Percentiles rank a stretch among this genome's conserved stretches.
These are phyloP conservation scores for Pythium phragmitis DNA, from an alignment of 352 stramenopile species.

Conservation along the genomic window DNA sequence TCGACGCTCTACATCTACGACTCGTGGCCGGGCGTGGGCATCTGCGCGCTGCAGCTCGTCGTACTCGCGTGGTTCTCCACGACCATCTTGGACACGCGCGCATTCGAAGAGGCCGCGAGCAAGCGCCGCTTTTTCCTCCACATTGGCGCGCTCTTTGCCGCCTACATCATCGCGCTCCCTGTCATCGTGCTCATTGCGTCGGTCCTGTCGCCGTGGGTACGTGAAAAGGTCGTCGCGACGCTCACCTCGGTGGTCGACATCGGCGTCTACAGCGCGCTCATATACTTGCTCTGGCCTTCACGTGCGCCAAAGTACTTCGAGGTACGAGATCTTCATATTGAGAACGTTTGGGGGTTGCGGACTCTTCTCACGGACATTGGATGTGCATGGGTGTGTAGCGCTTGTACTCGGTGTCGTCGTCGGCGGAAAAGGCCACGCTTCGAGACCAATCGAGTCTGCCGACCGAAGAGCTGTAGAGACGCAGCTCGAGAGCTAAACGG, in stretches of 20 bases:
- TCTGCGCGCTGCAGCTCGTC: slow-evolving; percentile 58
- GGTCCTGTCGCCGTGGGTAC: slow-evolving; percentile 76
- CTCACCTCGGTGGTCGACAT: slow-evolving; percentile 55
- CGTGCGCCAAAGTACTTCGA: slow-evolving; percentile 76
- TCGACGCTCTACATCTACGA: slow-evolving; percentile 86
- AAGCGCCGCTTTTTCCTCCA: slow-evolving; percentile 66
- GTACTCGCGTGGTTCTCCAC: slow-evolving; percentile 65
- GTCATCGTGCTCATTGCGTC: slow-evolving; percentile 70
- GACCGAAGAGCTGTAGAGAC: slow-evolving; percentile 47
- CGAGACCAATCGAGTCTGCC: slow-evolving; percentile 53
- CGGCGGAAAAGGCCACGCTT: slow-evolving; percentile 66
- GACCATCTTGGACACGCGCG: slow-evolving; percentile 65
- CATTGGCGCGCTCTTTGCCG: slow-evolving; percentile 60
- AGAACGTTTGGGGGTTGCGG: background rate
- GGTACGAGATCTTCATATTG: slow-evolving; percentile 28
- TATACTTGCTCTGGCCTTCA: slow-evolving; percentile 71
- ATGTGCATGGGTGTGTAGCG: slow-evolving; percentile 31
- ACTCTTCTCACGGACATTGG: background rate
- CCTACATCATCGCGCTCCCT: slow-evolving; percentile 72
- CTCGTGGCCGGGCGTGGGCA: slow-evolving; percentile 68
- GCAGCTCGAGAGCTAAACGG: background rate
- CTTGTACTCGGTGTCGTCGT: slow-evolving; percentile 67
- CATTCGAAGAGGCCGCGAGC: slow-evolving; percentile 48
- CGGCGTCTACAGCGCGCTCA: slow-evolving; percentile 55
- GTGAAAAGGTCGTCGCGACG: slow-evolving; percentile 66